These are phyloP conservation scores for Vitis hybrid DNA, from an alignment of 177 flowering plant species.

Conservation along the genomic window DNA sequence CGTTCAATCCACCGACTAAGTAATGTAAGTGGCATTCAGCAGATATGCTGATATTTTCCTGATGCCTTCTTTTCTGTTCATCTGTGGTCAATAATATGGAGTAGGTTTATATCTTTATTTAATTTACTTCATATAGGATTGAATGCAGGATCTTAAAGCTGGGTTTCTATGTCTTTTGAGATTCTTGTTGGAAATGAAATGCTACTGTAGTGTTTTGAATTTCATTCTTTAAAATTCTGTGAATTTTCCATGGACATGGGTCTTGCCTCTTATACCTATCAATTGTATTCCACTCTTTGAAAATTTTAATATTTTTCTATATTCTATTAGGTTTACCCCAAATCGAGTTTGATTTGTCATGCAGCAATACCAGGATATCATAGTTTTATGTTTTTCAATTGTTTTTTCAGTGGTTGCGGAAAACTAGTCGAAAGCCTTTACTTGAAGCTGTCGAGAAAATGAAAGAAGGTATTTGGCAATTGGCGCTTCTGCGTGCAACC, in stretches of 20 bases:
- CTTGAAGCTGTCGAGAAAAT: slow-evolving; percentile 92
- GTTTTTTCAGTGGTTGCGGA: slow-evolving; percentile 77
- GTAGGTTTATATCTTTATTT: not conserved
- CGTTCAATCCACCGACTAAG: slow-evolving; percentile 83
- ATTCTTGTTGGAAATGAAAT: too few relatives aligned
- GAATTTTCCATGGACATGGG: too few relatives aligned
- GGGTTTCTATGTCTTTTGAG: too few relatives aligned
- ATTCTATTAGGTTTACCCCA: too few relatives aligned
- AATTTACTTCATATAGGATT: not conserved
- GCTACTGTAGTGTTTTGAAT: too few relatives aligned
- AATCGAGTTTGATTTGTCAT: too few relatives aligned
- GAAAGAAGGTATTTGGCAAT: slow-evolving; percentile 82
- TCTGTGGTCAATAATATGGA: not conserved
- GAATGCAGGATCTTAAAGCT: too few relatives aligned
- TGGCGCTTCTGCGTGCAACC: not conserved
- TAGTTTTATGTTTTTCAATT: slow-evolving; percentile 11
- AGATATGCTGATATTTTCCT: not conserved
- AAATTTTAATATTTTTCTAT: too few relatives aligned
- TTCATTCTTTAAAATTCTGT: too few relatives aligned
- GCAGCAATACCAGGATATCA: not conserved
- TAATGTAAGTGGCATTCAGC: slow-evolving; percentile 52
- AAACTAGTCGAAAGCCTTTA: slow-evolving; percentile 84
- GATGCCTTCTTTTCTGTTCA: not conserved
- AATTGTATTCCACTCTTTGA: too few relatives aligned
- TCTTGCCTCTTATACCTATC: too few relatives aligned